Evolutionary conservation across 78 protist species (phyloP), one percentile per base, ranked within the genome.

Genomic region (Dictyostelium purpureum): DNA sequence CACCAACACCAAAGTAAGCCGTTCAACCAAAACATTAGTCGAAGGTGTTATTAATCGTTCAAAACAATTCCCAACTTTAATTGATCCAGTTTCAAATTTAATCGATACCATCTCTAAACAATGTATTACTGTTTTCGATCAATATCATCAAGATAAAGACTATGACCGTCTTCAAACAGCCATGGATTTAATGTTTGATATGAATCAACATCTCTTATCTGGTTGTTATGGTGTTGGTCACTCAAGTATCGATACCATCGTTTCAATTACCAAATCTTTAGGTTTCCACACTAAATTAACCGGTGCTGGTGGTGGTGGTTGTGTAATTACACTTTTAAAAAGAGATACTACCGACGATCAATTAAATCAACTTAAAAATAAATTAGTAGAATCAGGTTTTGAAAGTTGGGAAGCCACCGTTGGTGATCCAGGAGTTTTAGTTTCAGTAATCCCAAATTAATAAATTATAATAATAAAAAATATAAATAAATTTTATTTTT

Each of bases 291-390:
- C 87, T 14, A 93, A 93, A 67, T 77, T 93, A 38, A 93, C 96
- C 4, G 96, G 96, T 59, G 96, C 93, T 19, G 96, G 96, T 57
- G 96, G 96, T 40, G 96, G 96, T 61, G 96, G 96, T 12, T 93
- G 96, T 66, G 96, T 89, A 6, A 71, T 93, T 4, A 73, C 88
- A 1, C 59, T 93, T 2, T 40, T 90, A 11, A 52, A 59, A 21
- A 61, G 28, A 43, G 24, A 19, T 35, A 76, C 77, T 0, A 43
- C 66, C 0, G 1, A 2, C 5, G 78, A 61, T 28, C 40, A 31
- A 18, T 33, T 79, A n/a, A 33, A 54, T 10, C 37, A 9, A 31
- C 28, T 88, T 2, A 88, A 49, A 47, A 2, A 4, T 7, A 26
- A 28, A 31, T 42, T 88, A 18, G 18, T 10, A 16, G 40, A 43